Evolutionary conservation across 805 yeast genomes (phyloP), one percentile per base, ranked within the genome.

Genomic region (Wickerhamomyces alni): DNA sequence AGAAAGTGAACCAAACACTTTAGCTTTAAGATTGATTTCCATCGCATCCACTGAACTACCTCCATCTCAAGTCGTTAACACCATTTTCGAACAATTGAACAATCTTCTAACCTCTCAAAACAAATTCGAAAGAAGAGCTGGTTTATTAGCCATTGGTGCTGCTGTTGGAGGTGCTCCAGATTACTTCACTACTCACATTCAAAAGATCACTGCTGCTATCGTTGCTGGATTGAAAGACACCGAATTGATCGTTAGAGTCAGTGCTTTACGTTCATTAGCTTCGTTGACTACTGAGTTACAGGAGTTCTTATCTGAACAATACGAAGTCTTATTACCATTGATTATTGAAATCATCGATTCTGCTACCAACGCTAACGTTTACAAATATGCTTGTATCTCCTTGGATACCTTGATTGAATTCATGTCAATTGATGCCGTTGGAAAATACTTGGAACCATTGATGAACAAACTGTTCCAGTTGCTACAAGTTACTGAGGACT

Each of bases 131-230:
- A 80, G 94, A 69, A 80, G 96, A 67, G 96, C 94, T 43, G 93
- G 84, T 40, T 70, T 88, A 38, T 69, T 87, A 52, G 76, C 95
- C 26, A 67, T 93, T 46, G 87, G 94, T 52, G 86, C 79, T 41
- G 79, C 91, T 38, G 85, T 85, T 34, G 76, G 84, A 47, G 99
- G 98, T 59, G 91, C 98, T 31, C 98, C 98, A 46, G 99, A 93
- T 58, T 91, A 73, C 62, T 74, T 85, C 54, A 75, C 88, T 35
- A 72, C 82, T 35, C 91, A 88, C 58, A 65, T 89, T 44, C 74
- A 75, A 43, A 80, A 80, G 55, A 66, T 93, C 46, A 73, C 88
- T 39, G 87, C 87, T 37, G 74, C 80, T 42, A 65, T 91, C 35
- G 72, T 85, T 38, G 65, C 72, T 37, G 96, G 96, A 50, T 72